These are phyloP conservation scores for Zygosaccharomyces bailii DNA, from an alignment of 805 yeast genomes.

Conservation along the genomic window DNA sequence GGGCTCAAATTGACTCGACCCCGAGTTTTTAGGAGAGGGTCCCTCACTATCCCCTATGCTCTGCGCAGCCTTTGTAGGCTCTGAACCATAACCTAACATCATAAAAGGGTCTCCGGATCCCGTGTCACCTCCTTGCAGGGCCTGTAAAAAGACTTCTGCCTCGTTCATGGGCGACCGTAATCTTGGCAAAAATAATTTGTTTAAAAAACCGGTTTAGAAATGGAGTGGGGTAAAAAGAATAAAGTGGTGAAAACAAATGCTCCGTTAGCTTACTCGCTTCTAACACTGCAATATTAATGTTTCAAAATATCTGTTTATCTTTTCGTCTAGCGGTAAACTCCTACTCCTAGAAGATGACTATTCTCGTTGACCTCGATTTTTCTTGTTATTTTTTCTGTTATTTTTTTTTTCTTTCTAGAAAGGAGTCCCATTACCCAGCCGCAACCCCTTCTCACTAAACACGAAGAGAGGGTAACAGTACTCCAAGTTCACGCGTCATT, in stretches of 20 bases:
- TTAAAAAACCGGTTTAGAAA: neutral
- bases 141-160: constrained; percentile 7
- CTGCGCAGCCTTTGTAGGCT: neutral
- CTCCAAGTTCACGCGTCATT: neutral
- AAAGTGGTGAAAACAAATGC: neutral
- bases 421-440: neutral
- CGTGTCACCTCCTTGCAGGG: constrained; percentile 5
- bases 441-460: neutral
- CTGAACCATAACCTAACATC: constrained; percentile 4
- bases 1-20: constrained; percentile 4
- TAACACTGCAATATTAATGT: too few species aligned
- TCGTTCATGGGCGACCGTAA: constrained; percentile 1
- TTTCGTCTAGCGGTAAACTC: neutral
- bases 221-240: neutral
- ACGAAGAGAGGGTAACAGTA: neutral
- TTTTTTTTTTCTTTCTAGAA: neutral
- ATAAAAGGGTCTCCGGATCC: constrained; percentile 4
- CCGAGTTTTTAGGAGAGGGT: constrained; percentile 1
- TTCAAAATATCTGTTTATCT: too few species aligned
- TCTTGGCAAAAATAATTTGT: neutral
- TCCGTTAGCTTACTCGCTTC: too few species aligned
- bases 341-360: neutral
- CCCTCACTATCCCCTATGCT: neutral
- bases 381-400: neutral
- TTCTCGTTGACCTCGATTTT: neutral